A percentile compares a stretch with the other conserved stretches of the same genome.
Conservation (phyloP, 78 protist species). For the Dictyostelium firmibasis region DNA sequence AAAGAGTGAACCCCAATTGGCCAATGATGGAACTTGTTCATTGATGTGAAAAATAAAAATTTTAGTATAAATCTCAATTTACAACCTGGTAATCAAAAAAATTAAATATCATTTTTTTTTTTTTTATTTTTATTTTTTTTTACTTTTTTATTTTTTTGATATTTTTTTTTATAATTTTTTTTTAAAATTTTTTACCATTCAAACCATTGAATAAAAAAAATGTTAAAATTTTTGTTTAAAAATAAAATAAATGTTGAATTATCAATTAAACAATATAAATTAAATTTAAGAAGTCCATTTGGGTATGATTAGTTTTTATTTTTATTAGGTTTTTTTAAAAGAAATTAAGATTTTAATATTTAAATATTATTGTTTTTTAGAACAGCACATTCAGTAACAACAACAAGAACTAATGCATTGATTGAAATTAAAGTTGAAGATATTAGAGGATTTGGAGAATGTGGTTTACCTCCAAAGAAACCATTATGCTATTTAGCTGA, state of each 20-base stretch:
- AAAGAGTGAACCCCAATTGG: neutral
- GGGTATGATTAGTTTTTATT: neutral
- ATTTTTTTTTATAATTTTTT: neutral
- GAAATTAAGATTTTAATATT: neutral
- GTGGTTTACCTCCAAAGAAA: conserved; percentile 78
- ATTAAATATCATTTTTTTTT: neutral
- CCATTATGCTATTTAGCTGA: conserved; percentile 70
- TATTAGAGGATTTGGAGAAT: conserved; percentile 61
- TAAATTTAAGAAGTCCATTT: conserved; percentile 62
- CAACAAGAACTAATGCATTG: conserved; percentile 55
- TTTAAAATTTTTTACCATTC: neutral
- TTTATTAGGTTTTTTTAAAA: neutral
- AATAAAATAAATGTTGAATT: neutral
- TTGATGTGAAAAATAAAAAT: neutral
- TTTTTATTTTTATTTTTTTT: neutral
- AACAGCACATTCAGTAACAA: conserved; percentile 76
- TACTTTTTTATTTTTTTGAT: neutral
- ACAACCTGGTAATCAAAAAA: neutral
- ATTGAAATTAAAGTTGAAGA: neutral
- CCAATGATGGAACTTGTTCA: neutral
- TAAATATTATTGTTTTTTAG: neutral
- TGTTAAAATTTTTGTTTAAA: conserved; percentile 12
- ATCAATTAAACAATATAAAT: conserved; percentile 6
- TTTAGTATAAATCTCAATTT: neutral
- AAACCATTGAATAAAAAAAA: neutral